phyloP scores from a whole-genome alignment of 169 alveolate genomes.

The Eimeria mitis region DNA sequence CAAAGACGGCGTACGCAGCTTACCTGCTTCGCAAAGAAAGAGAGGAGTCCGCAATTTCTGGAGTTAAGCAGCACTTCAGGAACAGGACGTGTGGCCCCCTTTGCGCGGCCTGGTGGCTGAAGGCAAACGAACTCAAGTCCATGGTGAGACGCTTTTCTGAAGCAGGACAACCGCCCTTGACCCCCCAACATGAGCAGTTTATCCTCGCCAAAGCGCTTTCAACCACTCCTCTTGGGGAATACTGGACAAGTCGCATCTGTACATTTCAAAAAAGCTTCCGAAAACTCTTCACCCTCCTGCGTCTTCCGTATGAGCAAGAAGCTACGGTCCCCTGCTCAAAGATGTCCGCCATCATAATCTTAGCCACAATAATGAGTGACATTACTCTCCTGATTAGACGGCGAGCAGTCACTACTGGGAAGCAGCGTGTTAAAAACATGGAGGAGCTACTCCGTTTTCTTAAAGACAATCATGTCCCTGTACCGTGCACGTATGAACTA shows the following conservation, averaged over 20 bases:
- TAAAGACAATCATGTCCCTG: slow-evolving; percentile 24
- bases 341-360: slow-evolving; percentile 44
- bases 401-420: slow-evolving; percentile 30
- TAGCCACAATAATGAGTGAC: slow-evolving; percentile 60
- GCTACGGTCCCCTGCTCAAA: slow-evolving; percentile 28
- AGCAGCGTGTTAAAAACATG: background rate
- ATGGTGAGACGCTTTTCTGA: slow-evolving; percentile 40
- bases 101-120: slow-evolving; percentile 71
- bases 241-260: slow-evolving; percentile 52
- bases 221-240: background rate
- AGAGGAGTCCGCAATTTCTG: slow-evolving; percentile 44
- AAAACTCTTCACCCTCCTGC: slow-evolving; percentile 34
- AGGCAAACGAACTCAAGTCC: slow-evolving; percentile 44
- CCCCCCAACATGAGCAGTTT: slow-evolving; percentile 24
- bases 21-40: slow-evolving; percentile 58
- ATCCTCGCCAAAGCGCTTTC: background rate
- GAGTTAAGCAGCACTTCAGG: slow-evolving; percentile 50
- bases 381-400: slow-evolving; percentile 43
- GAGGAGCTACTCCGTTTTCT: slow-evolving; percentile 36
- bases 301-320: slow-evolving; percentile 60
- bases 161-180: slow-evolving; percentile 15
- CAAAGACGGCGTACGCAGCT: slow-evolving; percentile 20
- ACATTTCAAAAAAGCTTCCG: slow-evolving; percentile 25
- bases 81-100: background rate
- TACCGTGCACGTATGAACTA: slow-evolving; percentile 29